Evolutionary conservation across 148 eudicot genomes (phyloP).

Genomic region (Dianthus caryophyllus): DNA sequence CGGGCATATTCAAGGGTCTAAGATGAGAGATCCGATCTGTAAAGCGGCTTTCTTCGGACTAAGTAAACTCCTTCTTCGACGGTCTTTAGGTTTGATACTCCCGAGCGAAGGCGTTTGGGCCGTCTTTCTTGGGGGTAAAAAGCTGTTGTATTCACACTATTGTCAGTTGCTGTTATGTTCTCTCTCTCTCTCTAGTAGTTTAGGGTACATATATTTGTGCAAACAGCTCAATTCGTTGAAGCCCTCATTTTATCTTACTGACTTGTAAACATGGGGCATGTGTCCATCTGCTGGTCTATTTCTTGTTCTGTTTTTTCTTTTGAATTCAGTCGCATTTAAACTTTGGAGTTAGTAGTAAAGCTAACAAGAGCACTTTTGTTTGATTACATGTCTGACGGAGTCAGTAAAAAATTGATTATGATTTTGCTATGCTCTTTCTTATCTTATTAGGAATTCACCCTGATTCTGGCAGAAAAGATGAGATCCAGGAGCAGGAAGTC

Average conservation of each 20-base stretch:
- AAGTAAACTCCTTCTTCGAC: too few relatives aligned
- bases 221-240: background rate
- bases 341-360: background rate
- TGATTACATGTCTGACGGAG: background rate
- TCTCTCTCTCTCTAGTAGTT: background rate
- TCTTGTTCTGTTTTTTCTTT: background rate
- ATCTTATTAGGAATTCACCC: conserved; percentile 47
- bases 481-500: conserved; percentile 72
- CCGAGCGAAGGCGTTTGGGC: too few relatives aligned
- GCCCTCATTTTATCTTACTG: background rate
- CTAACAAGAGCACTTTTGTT: background rate
- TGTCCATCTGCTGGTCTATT: background rate
- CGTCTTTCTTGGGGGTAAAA: background rate
- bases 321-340: background rate
- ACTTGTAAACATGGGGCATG: background rate
- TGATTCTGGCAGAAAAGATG: conserved; percentile 44
- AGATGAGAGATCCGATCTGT: too few relatives aligned
- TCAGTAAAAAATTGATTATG: background rate
- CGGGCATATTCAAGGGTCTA: too few relatives aligned
- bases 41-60: too few relatives aligned
- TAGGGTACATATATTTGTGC: background rate
- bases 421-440: background rate
- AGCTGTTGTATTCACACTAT: background rate
- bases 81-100: too few relatives aligned
- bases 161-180: background rate